A percentile compares a stretch with the other conserved stretches of the same genome.
phyloP scores from a whole-genome alignment of 371 early-diverging fungal genomes.

The Chytridium lagenaria region DNA sequence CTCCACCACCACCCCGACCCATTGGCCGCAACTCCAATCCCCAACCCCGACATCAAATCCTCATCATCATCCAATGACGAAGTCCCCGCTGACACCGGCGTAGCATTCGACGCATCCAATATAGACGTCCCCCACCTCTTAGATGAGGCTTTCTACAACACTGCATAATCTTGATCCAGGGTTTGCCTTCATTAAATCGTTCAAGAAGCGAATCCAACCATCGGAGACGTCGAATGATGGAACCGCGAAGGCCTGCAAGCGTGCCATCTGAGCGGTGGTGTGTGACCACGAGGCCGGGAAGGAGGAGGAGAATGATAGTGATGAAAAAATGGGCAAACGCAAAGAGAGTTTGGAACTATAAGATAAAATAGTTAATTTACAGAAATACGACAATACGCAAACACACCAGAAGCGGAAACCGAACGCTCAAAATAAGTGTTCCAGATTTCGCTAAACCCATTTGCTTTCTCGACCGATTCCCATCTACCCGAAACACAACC shows the following conservation, averaged over 20 bases:
- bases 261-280: not conserved
- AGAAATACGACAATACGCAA: not conserved
- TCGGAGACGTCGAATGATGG: slow-evolving; percentile 13
- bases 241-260: slow-evolving; percentile 26
- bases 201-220: slow-evolving; percentile 2
- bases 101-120: not conserved
- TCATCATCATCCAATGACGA: not conserved
- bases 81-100: not conserved
- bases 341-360: slow-evolving; percentile 47
- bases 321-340: slow-evolving; percentile 40
- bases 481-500: slow-evolving; percentile 69
- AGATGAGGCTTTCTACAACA: not conserved
- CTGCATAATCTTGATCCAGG: not conserved
- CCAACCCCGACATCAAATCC: slow-evolving; percentile 1
- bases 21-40: not conserved
- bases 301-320: slow-evolving; percentile 36
- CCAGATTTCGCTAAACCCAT: slow-evolving; percentile 67
- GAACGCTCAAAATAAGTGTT: slow-evolving; percentile 74
- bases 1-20: slow-evolving; percentile 18
- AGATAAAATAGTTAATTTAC: not conserved
- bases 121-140: not conserved
- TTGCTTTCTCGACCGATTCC: slow-evolving; percentile 58
- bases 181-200: slow-evolving; percentile 1
- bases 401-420: slow-evolving; percentile 51
- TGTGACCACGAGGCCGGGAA: slow-evolving; percentile 42